Evolutionary conservation across 805 yeast genomes (phyloP).

Genomic region (Wickerhamiella spandovensis): DNA sequence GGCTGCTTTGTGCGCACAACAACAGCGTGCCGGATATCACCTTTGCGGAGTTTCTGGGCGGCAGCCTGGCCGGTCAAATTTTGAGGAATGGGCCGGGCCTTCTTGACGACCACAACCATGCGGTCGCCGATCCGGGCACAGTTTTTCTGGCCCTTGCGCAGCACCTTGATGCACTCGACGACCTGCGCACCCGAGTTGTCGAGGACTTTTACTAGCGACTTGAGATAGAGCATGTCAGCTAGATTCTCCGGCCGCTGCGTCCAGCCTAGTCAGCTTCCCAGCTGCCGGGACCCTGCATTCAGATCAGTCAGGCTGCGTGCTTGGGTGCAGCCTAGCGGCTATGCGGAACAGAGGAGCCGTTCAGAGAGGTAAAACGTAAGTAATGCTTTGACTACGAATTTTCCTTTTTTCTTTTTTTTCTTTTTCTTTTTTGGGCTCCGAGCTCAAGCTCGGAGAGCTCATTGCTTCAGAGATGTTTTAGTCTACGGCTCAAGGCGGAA

Average conservation of each 20-base stretch:
- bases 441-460: too few species aligned
- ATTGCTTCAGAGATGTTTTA: too few species aligned
- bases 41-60: slow-evolving; percentile 68
- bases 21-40: slow-evolving; percentile 91
- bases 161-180: slow-evolving; percentile 91
- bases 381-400: too few species aligned
- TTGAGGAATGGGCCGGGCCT: slow-evolving; percentile 65
- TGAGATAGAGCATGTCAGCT: slow-evolving; percentile 64
- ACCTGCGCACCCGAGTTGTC: slow-evolving; percentile 93
- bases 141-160: slow-evolving; percentile 74
- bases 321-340: too few species aligned
- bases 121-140: slow-evolving; percentile 82
- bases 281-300: too few species aligned
- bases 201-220: slow-evolving; percentile 75
- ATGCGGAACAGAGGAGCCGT: too few species aligned
- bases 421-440: too few species aligned
- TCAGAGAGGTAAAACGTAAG: too few species aligned
- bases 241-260: neutral
- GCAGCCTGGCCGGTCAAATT: slow-evolving; percentile 62
- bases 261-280: neutral
- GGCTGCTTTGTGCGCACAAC: slow-evolving; percentile 84
- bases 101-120: slow-evolving; percentile 86
- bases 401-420: too few species aligned
- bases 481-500: too few species aligned
- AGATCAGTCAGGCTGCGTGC: too few species aligned